Percentiles rank a stretch among this genome's conserved stretches.
phyloP scores from a whole-genome alignment of 179 eudicot species.

The Camellia oleifera region DNA sequence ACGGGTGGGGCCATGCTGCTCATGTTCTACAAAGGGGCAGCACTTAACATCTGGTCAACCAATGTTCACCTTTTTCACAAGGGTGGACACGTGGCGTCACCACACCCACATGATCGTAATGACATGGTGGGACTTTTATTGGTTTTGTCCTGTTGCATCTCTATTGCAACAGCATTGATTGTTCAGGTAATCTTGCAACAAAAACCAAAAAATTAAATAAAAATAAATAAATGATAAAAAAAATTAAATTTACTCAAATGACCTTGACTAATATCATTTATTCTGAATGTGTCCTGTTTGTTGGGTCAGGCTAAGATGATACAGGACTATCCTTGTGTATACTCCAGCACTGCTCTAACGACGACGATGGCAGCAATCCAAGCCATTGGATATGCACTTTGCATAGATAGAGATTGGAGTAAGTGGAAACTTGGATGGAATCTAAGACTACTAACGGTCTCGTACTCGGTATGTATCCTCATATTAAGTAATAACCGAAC shows the following conservation, averaged over 20 bases:
- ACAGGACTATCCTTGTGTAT: constrained; percentile 18
- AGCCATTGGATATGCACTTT: constrained; percentile 18
- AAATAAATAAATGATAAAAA: too few relatives aligned
- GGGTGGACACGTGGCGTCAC: constrained; percentile 9
- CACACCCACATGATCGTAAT: constrained; percentile 15
- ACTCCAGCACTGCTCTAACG: constrained; percentile 51
- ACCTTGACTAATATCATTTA: background rate
- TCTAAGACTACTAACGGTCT: constrained; percentile 30
- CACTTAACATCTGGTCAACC: constrained; percentile 29
- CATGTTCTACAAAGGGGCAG: constrained; percentile 24
- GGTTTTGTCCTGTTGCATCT: constrained; percentile 21
- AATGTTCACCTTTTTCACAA: constrained; percentile 23
- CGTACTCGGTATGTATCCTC: constrained; percentile 30
- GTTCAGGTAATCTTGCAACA: constrained; percentile 37
- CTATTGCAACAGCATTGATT: constrained; percentile 37
- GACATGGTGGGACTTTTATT: constrained; percentile 30
- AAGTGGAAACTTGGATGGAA: constrained; percentile 49
- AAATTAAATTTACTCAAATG: background rate
- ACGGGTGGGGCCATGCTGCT: constrained; percentile 63
- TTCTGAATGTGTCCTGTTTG: background rate
- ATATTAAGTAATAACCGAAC: background rate
- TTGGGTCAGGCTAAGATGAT: constrained; percentile 22
- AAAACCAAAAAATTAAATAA: background rate
- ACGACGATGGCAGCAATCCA: constrained; percentile 34
- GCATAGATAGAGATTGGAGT: constrained; percentile 35